These are phyloP conservation scores for Leucosporidium scottii DNA, from an alignment of 768 basidiomycete species.

Conservation along the genomic window DNA sequence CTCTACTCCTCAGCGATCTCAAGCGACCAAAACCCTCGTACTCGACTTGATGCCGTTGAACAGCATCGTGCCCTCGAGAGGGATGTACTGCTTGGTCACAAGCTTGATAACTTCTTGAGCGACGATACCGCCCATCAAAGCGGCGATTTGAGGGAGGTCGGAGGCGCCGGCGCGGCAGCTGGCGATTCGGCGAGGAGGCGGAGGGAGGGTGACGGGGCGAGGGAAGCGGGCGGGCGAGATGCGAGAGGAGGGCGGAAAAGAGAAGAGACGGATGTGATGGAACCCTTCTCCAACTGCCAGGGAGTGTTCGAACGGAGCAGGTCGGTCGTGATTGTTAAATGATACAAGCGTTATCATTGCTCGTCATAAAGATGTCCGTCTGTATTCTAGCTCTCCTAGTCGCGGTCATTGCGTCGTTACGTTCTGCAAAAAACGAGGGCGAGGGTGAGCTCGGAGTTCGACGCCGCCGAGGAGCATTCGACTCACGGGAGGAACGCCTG, in stretches of 20 bases:
- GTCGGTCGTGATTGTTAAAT: too few relatives aligned
- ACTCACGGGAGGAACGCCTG: slow-evolving; percentile 16
- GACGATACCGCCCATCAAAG: slow-evolving; percentile 84
- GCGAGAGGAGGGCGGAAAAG: too few relatives aligned
- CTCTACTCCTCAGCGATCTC: neutral
- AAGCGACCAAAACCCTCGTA: neutral
- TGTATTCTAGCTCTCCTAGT: too few relatives aligned
- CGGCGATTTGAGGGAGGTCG: slow-evolving; percentile 87
- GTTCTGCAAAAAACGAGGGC: too few relatives aligned
- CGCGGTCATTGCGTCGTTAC: too few relatives aligned
- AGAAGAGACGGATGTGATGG: too few relatives aligned
- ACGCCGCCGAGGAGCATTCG: too few relatives aligned
- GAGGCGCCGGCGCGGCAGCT: slow-evolving; percentile 69
- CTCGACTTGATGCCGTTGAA: slow-evolving; percentile 5
- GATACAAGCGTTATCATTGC: too few relatives aligned
- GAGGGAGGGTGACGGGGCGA: neutral
- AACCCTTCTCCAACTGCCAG: too few relatives aligned
- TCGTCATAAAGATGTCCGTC: too few relatives aligned
- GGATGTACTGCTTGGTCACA: slow-evolving; percentile 90
- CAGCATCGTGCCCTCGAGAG: slow-evolving; percentile 46
- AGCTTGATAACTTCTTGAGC: slow-evolving; percentile 97
- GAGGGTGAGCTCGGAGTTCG: too few relatives aligned
- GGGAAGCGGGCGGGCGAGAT: neutral
- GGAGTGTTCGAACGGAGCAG: too few relatives aligned
- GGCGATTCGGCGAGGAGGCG: neutral